These are phyloP conservation scores for Oryza glaberrima DNA, from an alignment of 176 grass and related monocot species.

Conservation along the genomic window DNA sequence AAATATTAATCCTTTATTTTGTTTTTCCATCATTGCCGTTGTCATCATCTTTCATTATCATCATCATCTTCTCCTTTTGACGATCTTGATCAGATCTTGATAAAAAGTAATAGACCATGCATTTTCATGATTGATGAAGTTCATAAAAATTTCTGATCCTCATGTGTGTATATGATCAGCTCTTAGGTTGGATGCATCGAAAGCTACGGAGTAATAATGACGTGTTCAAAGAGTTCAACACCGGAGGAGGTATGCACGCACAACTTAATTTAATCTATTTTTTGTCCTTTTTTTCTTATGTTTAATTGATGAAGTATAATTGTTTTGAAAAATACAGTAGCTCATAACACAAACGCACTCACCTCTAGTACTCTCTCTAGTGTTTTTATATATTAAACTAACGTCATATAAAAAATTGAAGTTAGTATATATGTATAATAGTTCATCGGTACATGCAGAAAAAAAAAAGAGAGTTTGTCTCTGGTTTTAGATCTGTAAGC, in stretches of 20 bases:
- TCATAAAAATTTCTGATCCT: background rate
- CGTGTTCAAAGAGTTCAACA: constrained; percentile 67
- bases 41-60: too few relatives aligned
- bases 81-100: background rate
- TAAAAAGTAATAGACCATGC: background rate
- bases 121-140: background rate
- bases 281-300: background rate
- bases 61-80: background rate
- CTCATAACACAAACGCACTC: too few relatives aligned
- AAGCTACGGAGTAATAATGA: constrained; percentile 81
- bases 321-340: too few relatives aligned
- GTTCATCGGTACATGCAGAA: background rate
- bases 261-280: background rate
- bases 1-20: background rate
- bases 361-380: too few relatives aligned
- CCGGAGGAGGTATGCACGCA: constrained; percentile 46
- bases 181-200: constrained; percentile 96
- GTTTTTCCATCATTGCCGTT: background rate
- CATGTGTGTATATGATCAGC: constrained; percentile 39
- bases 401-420: too few relatives aligned
- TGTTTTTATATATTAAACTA: too few relatives aligned
- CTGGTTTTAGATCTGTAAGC: too few relatives aligned
- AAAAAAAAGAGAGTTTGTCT: background rate
- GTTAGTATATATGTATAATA: too few relatives aligned
- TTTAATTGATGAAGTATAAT: too few relatives aligned